Percentiles rank a stretch among this genome's conserved stretches.
These are phyloP conservation scores for Komagataella ulmi DNA, from an alignment of 805 yeast species.

Conservation along the genomic window DNA sequence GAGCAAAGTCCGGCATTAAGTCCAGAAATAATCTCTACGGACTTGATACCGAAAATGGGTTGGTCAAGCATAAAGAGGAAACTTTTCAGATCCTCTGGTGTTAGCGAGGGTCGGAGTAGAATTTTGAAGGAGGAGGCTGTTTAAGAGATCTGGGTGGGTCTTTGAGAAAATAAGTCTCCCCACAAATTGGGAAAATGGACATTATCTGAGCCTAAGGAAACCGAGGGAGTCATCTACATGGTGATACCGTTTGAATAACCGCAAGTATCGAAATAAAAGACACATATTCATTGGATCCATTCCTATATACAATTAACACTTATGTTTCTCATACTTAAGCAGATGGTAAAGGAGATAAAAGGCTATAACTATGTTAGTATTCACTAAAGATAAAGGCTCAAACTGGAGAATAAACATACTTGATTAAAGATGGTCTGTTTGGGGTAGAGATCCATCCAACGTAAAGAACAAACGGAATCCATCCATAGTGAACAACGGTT, in stretches of 20 bases:
- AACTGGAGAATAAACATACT: constrained; percentile 13
- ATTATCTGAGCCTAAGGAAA: background rate
- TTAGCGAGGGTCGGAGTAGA: background rate
- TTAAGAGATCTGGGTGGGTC: no score
- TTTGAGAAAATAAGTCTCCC: background rate
- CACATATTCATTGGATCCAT: background rate
- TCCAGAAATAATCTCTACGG: constrained; percentile 52
- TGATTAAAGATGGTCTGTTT: constrained; percentile 70
- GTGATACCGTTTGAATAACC: background rate
- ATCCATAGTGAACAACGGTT: constrained; percentile 87
- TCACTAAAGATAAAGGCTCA: background rate
- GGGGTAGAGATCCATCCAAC: constrained; percentile 77
- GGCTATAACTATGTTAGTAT: constrained; percentile 15
- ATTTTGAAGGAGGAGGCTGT: background rate
- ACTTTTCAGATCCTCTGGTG: background rate
- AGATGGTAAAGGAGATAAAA: constrained; percentile 72
- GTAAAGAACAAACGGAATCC: constrained; percentile 91
- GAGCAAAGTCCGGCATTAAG: constrained; percentile 70
- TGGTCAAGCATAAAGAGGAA: background rate
- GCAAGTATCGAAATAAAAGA: background rate
- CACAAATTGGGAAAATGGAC: background rate
- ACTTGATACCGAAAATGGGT: constrained; percentile 1
- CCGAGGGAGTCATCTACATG: background rate
- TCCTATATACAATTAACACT: background rate
- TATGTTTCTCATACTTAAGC: constrained; percentile 23